Conservation (phyloP, 1,139 yeast species). For the Kodamaea plutei region DNA sequence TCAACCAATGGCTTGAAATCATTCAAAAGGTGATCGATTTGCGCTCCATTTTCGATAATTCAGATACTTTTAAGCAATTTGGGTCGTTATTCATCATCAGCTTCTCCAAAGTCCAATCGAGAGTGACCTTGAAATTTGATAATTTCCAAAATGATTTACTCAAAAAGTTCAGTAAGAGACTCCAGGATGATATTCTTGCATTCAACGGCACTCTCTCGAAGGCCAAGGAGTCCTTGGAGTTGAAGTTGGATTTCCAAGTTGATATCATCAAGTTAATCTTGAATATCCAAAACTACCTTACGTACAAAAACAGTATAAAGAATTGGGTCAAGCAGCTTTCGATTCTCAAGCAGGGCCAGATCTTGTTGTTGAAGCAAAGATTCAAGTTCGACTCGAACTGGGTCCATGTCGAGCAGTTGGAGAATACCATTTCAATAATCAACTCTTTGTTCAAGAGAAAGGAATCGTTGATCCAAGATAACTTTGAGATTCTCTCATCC, state of each 20-base stretch:
- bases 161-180: conserved; percentile 37
- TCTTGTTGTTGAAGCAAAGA: conserved; percentile 40
- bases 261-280: conserved; percentile 15
- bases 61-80: conserved; percentile 29
- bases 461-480: conserved; percentile 35
- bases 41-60: conserved; percentile 50
- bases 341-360: conserved; percentile 39
- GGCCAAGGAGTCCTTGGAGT: conserved; percentile 17
- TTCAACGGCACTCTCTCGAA: conserved; percentile 15
- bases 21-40: conserved; percentile 44
- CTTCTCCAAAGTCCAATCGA: conserved; percentile 51
- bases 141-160: conserved; percentile 51
- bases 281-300: conserved; percentile 16
- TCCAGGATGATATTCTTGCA: conserved; percentile 16
- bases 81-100: conserved; percentile 40
- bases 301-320: conserved; percentile 13
- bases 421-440: conserved; percentile 45
- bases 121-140: conserved; percentile 54
- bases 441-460: conserved; percentile 39
- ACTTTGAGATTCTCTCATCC: conserved; percentile 38
- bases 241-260: conserved; percentile 17
- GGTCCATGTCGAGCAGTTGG: conserved; percentile 63
- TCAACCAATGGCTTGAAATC: conserved; percentile 46
- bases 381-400: conserved; percentile 51
- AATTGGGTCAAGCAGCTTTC: conserved; percentile 26